These are phyloP conservation scores for Alternaria alternata DNA, from an alignment of 2,329 filamentous ascomycete genomes.

Conservation along the genomic window DNA sequence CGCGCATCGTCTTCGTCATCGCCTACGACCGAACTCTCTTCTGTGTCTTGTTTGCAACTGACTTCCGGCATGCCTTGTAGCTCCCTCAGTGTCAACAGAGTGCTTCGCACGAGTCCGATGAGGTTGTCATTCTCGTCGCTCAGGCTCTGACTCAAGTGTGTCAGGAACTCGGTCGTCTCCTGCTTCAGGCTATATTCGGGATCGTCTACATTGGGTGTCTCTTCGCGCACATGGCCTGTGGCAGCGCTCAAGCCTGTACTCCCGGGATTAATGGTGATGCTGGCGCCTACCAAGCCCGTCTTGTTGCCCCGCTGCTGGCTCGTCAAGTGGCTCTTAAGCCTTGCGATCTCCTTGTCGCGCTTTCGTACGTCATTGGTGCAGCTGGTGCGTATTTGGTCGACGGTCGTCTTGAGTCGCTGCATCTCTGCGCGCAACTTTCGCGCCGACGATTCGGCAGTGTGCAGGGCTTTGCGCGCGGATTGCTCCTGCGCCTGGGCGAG, in stretches of 20 bases:
- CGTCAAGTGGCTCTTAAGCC: conserved; percentile 84
- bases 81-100: conserved; percentile 74
- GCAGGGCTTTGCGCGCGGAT: conserved; percentile 72
- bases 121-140: conserved; percentile 93
- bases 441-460: conserved; percentile 75
- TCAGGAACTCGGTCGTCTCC: conserved; percentile 92
- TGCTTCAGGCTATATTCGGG: conserved; percentile 75
- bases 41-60: conserved; percentile 33
- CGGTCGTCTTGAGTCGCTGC: conserved; percentile 76
- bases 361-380: conserved; percentile 92
- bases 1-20: conserved; percentile 44
- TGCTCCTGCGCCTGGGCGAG: conserved; percentile 75
- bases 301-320: conserved; percentile 65
- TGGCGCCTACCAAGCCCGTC: conserved; percentile 56
- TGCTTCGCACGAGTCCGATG: conserved; percentile 74
- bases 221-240: conserved; percentile 60
- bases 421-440: conserved; percentile 86
- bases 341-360: conserved; percentile 86
- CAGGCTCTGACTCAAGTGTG: conserved; percentile 79
- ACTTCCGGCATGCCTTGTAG: conserved; percentile 62
- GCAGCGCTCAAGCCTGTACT: conserved; percentile 33
- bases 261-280: conserved; percentile 56
- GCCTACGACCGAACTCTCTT: conserved; percentile 36
- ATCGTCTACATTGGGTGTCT: conserved; percentile 61
- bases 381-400: conserved; percentile 83